Conservation (phyloP, 192 early-diverging fungal genomes). For the Dissophora globulifera region DNA sequence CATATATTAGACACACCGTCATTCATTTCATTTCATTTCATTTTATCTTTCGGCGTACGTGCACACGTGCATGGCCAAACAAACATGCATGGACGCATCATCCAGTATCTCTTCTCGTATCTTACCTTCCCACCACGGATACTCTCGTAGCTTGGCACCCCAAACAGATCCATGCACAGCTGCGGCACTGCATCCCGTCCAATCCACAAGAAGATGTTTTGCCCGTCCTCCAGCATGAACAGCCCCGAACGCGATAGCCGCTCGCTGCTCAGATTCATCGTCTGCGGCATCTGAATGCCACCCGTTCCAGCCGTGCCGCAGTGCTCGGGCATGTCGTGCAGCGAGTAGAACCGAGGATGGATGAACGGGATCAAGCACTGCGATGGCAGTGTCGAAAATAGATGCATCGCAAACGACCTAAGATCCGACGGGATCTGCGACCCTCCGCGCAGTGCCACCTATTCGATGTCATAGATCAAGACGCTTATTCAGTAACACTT, state of each 20-base stretch:
- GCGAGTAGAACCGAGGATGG: constrained; percentile 83
- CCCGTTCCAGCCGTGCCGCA: constrained; percentile 64
- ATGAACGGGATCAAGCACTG: constrained; percentile 79
- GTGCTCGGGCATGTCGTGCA: constrained; percentile 81
- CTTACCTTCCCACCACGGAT: constrained; percentile 81
- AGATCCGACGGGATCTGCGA: constrained; percentile 81
- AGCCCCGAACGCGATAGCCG: constrained; percentile 85
- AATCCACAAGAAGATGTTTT: constrained; percentile 91
- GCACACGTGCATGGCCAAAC: too few relatives aligned
- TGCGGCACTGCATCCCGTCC: constrained; percentile 83
- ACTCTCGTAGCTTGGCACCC: constrained; percentile 79
- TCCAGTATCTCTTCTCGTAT: too few relatives aligned
- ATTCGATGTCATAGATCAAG: too few relatives aligned
- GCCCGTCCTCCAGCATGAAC: constrained; percentile 87
- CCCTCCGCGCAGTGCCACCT: constrained; percentile 68
- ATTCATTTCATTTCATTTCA: too few relatives aligned
- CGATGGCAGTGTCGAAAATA: constrained; percentile 83
- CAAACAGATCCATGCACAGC: constrained; percentile 79
- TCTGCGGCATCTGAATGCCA: constrained; percentile 78
- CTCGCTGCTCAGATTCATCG: constrained; percentile 85
- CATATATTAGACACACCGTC: too few relatives aligned
- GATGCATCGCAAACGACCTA: constrained; percentile 82
- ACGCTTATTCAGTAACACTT: too few relatives aligned
- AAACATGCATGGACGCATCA: too few relatives aligned
- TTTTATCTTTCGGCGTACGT: too few relatives aligned